Conservation (phyloP, 164 flowering plant genomes). For the Chimonanthus salicifolius region DNA sequence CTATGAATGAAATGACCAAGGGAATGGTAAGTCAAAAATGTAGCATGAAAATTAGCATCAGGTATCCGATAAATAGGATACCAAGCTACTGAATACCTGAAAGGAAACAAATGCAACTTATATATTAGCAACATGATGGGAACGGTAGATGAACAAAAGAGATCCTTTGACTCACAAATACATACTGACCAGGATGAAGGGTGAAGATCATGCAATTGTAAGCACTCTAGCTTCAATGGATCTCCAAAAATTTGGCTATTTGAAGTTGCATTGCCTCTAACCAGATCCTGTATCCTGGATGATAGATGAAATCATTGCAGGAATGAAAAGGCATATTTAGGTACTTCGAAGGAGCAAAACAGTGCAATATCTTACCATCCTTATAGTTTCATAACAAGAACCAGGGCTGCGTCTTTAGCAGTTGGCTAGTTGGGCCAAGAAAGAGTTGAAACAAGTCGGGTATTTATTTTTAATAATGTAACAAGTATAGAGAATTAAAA, state of each 20-base stretch:
- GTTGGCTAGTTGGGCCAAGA: too few relatives aligned
- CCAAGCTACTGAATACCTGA: constrained; percentile 89
- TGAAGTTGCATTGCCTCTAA: constrained; percentile 26
- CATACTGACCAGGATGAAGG: constrained; percentile 66
- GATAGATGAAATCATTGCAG: too few relatives aligned
- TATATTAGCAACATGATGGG: neutral
- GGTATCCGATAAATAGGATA: constrained; percentile 84
- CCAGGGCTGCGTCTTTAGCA: too few relatives aligned
- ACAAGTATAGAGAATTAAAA: too few relatives aligned
- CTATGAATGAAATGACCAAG: constrained; percentile 51
- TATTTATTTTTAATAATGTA: too few relatives aligned
- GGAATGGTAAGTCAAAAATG: constrained; percentile 82
- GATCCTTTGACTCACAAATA: neutral
- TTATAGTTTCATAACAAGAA: too few relatives aligned
- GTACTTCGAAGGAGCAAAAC: too few relatives aligned
- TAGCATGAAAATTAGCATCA: constrained; percentile 54
- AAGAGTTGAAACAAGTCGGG: too few relatives aligned
- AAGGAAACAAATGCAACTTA: constrained; percentile 10
- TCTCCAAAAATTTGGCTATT: constrained; percentile 42
- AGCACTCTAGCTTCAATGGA: constrained; percentile 36
- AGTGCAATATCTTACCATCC: too few relatives aligned
- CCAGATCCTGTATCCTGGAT: constrained; percentile 57
- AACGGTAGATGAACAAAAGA: neutral
- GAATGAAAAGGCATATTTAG: too few relatives aligned
- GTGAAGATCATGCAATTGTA: constrained; percentile 49